Percentiles rank a stretch among this genome's conserved stretches.
Conservation (phyloP, 164 flowering plant species). For the Liquidambar formosana region DNA sequence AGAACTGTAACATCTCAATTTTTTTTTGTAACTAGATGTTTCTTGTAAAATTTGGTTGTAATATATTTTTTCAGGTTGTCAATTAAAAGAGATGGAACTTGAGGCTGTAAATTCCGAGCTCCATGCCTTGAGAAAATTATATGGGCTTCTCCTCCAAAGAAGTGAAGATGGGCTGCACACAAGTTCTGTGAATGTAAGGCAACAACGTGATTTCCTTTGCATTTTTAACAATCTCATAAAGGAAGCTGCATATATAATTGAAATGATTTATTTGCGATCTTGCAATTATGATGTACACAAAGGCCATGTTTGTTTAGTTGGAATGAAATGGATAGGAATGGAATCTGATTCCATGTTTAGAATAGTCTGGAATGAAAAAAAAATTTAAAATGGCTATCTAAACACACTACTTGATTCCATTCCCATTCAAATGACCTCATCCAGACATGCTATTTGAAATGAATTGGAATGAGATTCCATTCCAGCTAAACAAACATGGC, state of each 20-base stretch:
- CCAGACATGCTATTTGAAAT: no score
- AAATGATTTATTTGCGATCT: neutral
- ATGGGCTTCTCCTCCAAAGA: slow-evolving; percentile 37
- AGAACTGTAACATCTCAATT: no score
- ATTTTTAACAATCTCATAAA: neutral
- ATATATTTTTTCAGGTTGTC: neutral
- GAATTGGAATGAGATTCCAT: no score
- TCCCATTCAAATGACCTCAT: no score
- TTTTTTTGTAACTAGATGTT: neutral
- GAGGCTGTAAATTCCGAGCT: slow-evolving; percentile 34
- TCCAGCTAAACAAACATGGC: no score
- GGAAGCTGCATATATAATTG: neutral
- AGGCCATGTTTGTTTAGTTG: no score
- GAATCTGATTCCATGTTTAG: no score
- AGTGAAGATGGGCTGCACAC: slow-evolving; percentile 9
- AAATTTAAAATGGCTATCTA: no score
- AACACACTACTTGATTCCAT: no score
- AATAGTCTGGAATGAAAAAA: no score
- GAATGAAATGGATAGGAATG: no score
- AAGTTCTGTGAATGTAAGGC: slow-evolving; percentile 12
- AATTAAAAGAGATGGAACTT: slow-evolving; percentile 23
- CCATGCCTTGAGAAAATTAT: slow-evolving; percentile 29
- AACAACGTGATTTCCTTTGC: neutral
- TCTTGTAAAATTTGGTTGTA: neutral
- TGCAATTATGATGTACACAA: neutral